Base-by-base conservation (phyloP, 129 eudicot species). In the Gnaphalium uliginosum region DNA sequence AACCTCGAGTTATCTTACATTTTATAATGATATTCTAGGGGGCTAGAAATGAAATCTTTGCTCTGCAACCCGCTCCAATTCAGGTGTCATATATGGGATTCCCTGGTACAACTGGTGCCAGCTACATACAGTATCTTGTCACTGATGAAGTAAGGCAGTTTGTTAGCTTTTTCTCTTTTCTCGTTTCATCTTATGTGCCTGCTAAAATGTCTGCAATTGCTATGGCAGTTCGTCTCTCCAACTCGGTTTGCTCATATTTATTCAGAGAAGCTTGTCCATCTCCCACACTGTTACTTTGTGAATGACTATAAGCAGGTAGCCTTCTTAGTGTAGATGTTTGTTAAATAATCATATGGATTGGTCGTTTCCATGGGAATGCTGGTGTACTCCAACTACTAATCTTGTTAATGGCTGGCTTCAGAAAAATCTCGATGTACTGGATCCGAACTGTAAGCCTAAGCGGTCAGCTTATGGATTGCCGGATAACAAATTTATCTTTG, bases 81-180 rank as follows among this genome's bases (percentile, higher is more conserved):
- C 99, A 94, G 79, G 97, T 94, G 46, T 94, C 97, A 11, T 94
- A 94, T 71, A 94, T 94, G 99, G 99, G 99, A 29, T 94, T 94
- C 72, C 99, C 99, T 22, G 97, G 97, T 71, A 94, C 99, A 61
- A 94, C 93, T 0, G 99, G 99, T 51, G 99, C 99, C 10, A 73
- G 59, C 81, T 94, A 94, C 86, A 94, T 94, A 72, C 89, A 94
- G 30, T 94, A 94, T 83, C 63, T 94, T 82, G 92, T 94, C 51
- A 87, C 97, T n/a, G 99, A 94, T 84, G 97, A 94, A 90, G 99
- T 93, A 68, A 6, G 85, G 6, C 46, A 50, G 27, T 65, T 5
- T 29, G 76, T 66, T 19, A 25, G 24, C 43, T 17, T 23, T 33
- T 33, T 29, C 15, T 4, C 5, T 53, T 76, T 46, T 10, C 48